phyloP scores from a whole-genome alignment of 2,329 filamentous ascomycete genomes.

The Colletotrichum higginsianum region DNA sequence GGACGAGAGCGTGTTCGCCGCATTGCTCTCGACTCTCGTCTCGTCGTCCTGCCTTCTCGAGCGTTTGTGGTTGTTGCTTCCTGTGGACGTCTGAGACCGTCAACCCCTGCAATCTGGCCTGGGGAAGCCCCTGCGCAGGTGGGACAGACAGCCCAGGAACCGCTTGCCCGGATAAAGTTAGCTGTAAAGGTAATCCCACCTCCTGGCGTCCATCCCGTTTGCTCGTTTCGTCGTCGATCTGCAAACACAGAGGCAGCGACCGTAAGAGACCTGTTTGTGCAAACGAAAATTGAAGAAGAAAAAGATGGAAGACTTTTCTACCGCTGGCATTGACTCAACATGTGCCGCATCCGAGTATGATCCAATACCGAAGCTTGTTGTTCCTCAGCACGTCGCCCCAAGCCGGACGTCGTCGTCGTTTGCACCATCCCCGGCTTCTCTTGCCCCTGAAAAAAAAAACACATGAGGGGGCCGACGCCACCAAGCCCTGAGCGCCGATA shows the following conservation, averaged over 20 bases:
- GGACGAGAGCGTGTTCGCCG: background rate
- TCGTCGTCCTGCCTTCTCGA: conserved; percentile 4
- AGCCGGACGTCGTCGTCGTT: conserved; percentile 14
- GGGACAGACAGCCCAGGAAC: conserved; percentile 11
- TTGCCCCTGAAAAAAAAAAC: conserved; percentile 28
- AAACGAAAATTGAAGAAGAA: background rate
- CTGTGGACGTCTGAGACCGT: background rate
- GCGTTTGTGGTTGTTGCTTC: conserved; percentile 14
- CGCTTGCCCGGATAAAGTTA: conserved; percentile 39
- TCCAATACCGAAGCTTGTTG: too few relatives aligned
- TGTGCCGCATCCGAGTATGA: too few relatives aligned
- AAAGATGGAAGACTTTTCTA: too few relatives aligned
- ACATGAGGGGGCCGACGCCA: conserved; percentile 2
- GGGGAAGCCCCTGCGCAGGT: conserved; percentile 32
- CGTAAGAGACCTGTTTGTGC: background rate
- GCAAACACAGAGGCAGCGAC: conserved; percentile 10
- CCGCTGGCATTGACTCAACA: too few relatives aligned
- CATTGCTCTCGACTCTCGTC: background rate
- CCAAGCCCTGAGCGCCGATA: conserved; percentile 17
- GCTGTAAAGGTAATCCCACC: background rate
- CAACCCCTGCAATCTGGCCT: conserved; percentile 14
- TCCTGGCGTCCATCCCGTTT: conserved; percentile 21
- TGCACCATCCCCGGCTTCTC: background rate
- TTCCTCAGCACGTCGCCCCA: background rate
- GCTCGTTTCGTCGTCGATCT: background rate